These are phyloP conservation scores for Magnaporthales sp. DNA, from an alignment of 2,329 filamentous ascomycete genomes.

Conservation along the genomic window DNA sequence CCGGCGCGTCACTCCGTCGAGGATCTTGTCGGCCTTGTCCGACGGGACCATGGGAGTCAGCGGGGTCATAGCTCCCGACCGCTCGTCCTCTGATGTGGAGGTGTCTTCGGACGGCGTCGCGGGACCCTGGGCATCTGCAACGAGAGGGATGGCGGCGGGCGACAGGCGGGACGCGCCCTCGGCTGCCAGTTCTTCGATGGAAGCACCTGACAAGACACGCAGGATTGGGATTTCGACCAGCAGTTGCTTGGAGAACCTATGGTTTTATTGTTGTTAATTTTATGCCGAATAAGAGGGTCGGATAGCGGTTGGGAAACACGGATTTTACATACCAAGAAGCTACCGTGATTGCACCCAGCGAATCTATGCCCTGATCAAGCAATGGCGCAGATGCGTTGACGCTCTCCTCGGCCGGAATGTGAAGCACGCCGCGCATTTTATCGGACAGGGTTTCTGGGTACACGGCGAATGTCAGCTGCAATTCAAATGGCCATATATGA, in stretches of 20 bases:
- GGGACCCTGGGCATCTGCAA: neutral
- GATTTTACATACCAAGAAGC: neutral
- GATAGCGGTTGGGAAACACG: too few species aligned
- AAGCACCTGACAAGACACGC: neutral
- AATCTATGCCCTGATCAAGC: neutral
- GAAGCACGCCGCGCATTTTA: neutral
- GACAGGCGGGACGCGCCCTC: neutral
- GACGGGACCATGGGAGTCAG: neutral
- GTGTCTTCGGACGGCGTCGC: neutral
- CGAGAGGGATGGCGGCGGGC: neutral
- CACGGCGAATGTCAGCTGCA: neutral
- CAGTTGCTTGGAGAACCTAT: neutral
- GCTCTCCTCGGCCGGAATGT: neutral
- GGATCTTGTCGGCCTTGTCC: neutral
- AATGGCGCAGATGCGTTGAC: neutral
- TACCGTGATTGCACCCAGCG: neutral
- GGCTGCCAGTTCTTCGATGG: neutral
- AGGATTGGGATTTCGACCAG: neutral
- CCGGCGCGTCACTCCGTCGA: neutral
- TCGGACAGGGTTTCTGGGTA: neutral
- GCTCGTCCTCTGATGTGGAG: neutral
- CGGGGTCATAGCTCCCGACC: neutral
- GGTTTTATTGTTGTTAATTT: neutral
- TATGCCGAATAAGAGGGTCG: neutral
- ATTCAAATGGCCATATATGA: neutral